Evolutionary conservation across 352 stramenopile genomes (phyloP).

Genomic region (Phytophthora hibernalis): DNA sequence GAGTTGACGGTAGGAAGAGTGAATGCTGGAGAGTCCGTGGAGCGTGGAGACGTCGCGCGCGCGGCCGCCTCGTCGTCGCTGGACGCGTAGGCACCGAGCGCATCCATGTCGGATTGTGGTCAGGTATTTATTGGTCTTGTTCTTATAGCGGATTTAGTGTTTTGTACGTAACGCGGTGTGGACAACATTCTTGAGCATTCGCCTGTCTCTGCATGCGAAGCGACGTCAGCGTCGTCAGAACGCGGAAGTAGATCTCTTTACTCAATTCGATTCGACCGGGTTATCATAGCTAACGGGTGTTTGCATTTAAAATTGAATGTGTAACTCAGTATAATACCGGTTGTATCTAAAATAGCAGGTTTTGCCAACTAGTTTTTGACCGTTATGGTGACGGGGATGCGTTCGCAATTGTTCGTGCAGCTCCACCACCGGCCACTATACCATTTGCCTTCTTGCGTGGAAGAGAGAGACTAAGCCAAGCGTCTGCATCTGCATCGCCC

Average conservation of each 20-base stretch:
- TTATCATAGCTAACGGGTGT: not conserved
- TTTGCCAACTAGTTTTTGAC: not conserved
- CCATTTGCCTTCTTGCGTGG: constrained; percentile 31
- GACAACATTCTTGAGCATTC: constrained; percentile 4
- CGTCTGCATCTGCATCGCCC: not conserved
- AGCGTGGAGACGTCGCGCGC: constrained; percentile 2
- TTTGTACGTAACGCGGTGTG: not conserved
- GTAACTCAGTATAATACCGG: not conserved
- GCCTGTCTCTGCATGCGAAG: constrained; percentile 9
- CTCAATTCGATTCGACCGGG: not conserved
- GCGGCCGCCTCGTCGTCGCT: constrained; percentile 50
- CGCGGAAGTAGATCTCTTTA: not conserved
- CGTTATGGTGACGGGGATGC: constrained; percentile 22
- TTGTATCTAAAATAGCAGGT: not conserved
- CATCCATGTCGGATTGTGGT: constrained; percentile 43
- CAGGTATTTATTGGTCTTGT: not conserved
- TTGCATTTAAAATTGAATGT: not conserved
- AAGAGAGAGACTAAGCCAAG: constrained; percentile 16
- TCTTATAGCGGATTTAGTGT: constrained; percentile 1
- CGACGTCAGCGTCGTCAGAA: constrained; percentile 9
- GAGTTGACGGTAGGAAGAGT: constrained; percentile 62
- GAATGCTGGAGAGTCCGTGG: constrained; percentile 19
- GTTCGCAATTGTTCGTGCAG: not conserved
- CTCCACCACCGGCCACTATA: constrained; percentile 20
- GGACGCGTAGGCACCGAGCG: constrained; percentile 54